phyloP scores from a whole-genome alignment of 257 asterid genomes.

The Knoxia roxburghii region DNA sequence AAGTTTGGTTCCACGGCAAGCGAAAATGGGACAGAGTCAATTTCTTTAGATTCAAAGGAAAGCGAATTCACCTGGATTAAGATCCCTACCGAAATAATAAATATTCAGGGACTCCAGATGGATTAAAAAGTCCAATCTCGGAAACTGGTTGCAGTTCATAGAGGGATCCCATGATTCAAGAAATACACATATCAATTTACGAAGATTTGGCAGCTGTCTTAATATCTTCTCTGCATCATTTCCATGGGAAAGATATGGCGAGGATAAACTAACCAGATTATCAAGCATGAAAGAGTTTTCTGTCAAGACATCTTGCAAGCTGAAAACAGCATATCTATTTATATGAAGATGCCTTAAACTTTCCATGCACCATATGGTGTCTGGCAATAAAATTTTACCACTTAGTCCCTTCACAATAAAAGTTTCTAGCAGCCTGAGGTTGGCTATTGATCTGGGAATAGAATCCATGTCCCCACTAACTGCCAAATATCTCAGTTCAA shows the following conservation, averaged over 20 bases:
- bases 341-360: constrained; percentile 9
- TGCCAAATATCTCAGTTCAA: constrained; percentile 1
- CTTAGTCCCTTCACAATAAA: not conserved
- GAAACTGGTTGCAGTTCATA: constrained; percentile 5
- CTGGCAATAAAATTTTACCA: not conserved
- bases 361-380: not conserved
- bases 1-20: not conserved
- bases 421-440: not conserved
- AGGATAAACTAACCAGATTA: not conserved
- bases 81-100: not conserved
- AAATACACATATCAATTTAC: not conserved
- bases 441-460: not conserved
- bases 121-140: not conserved
- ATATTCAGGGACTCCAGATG: not conserved
- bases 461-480: not conserved
- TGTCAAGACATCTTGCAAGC: not conserved
- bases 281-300: not conserved
- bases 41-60: constrained; percentile 5
- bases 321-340: not conserved
- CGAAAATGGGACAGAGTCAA: not conserved
- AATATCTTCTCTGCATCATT: not conserved
- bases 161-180: not conserved
- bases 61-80: not conserved
- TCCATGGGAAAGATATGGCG: not conserved
- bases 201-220: not conserved